phyloP scores from a whole-genome alignment of 169 alveolate genomes.

The Eimeria necatrix region DNA sequence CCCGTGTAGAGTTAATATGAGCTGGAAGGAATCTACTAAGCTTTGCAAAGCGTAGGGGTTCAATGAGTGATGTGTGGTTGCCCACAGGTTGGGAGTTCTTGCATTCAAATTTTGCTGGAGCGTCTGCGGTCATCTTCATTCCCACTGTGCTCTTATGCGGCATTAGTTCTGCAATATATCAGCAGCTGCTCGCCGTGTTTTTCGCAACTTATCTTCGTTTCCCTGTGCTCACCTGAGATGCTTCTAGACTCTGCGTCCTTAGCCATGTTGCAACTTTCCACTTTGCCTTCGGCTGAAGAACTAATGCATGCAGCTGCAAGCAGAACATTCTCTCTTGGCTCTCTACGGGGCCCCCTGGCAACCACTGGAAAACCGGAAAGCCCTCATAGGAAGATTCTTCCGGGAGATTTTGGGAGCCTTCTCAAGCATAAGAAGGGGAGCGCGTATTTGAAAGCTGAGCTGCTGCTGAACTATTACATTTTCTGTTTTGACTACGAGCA shows the following conservation, averaged over 20 bases:
- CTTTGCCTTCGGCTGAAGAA: background rate
- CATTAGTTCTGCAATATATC: background rate
- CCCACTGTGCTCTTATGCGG: background rate
- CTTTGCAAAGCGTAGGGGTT: too few relatives aligned
- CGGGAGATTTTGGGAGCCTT: constrained; percentile 8
- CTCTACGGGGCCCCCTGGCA: constrained; percentile 34
- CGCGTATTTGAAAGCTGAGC: constrained; percentile 59
- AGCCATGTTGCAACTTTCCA: background rate
- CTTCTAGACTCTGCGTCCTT: background rate
- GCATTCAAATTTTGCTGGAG: background rate
- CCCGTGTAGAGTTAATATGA: too few relatives aligned
- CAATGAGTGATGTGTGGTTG: too few relatives aligned
- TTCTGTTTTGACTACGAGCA: constrained; percentile 52
- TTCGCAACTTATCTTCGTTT: background rate
- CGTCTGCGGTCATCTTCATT: background rate
- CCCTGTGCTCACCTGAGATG: constrained; percentile 13
- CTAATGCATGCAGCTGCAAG: background rate
- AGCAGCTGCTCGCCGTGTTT: constrained; percentile 26
- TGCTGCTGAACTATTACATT: constrained; percentile 63
- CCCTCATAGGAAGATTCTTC: background rate
- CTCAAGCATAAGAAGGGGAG: background rate
- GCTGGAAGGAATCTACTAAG: too few relatives aligned
- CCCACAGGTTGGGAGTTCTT: background rate
- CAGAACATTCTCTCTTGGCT: background rate
- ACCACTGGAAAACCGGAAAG: background rate